Percentiles rank a stretch among this genome's conserved stretches.
phyloP scores from a whole-genome alignment of 1,139 yeast species.

The Debaryomyces sp. region DNA sequence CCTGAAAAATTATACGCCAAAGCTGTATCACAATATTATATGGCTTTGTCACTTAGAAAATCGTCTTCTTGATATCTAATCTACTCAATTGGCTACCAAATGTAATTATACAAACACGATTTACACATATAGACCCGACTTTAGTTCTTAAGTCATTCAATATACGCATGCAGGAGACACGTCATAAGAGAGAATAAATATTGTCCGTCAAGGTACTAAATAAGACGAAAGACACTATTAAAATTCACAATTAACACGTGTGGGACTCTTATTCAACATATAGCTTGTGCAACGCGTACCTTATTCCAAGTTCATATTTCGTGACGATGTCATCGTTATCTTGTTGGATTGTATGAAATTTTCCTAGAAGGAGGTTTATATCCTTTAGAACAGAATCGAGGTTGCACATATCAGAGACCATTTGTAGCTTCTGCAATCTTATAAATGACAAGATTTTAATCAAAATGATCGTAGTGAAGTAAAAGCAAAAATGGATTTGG shows the following conservation, averaged over 20 bases:
- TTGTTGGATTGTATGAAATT: conserved; percentile 30
- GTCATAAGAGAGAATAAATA: not conserved
- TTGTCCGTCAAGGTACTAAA: not conserved
- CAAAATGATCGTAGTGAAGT: conserved; percentile 52
- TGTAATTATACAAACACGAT: not conserved
- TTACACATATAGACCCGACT: not conserved
- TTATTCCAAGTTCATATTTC: conserved; percentile 31
- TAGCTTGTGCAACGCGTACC: conserved; percentile 14
- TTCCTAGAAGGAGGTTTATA: conserved; percentile 27
- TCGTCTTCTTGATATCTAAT: not conserved
- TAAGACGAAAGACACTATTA: not conserved
- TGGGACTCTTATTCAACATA: not conserved
- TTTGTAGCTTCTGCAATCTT: not conserved
- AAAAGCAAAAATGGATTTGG: conserved; percentile 63
- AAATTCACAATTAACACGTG: not conserved
- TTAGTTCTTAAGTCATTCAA: not conserved
- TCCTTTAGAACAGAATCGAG: conserved; percentile 10
- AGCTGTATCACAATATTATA: not conserved
- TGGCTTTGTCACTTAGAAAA: not conserved
- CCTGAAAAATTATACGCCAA: not conserved
- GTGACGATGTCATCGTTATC: conserved; percentile 32
- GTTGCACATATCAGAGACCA: conserved; percentile 2
- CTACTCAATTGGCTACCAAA: not conserved
- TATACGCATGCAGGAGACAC: not conserved
- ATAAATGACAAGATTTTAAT: conserved; percentile 25